Conservation (phyloP, 768 basidiomycete genomes). For the Leucocoprinus sp. region DNA sequence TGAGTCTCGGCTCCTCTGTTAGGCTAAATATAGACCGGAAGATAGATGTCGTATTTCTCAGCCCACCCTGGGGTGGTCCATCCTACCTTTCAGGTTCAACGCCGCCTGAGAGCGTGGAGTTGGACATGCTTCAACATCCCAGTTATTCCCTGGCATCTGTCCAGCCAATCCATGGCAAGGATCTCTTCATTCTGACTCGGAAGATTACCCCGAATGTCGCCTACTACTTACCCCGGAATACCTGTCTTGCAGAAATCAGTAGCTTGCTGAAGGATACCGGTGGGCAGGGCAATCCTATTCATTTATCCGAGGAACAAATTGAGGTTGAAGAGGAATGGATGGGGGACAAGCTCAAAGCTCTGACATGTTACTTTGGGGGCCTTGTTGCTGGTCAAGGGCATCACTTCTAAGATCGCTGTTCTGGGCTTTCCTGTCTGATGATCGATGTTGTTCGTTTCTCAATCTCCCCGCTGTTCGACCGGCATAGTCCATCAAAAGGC, state of each 20-base stretch:
- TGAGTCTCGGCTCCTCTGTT: conserved; percentile 21
- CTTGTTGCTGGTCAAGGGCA: conserved; percentile 61
- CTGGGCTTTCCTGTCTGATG: too few species aligned
- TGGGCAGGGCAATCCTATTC: not conserved
- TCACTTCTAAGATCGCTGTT: conserved; percentile 33
- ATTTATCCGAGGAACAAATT: conserved; percentile 41
- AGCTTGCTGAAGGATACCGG: conserved; percentile 16
- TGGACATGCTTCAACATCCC: conserved; percentile 27
- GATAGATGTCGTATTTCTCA: conserved; percentile 88
- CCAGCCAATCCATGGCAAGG: conserved; percentile 72
- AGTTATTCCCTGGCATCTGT: conserved; percentile 67
- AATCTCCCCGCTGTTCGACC: too few species aligned
- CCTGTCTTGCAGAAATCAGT: conserved; percentile 64
- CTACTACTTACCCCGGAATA: conserved; percentile 84
- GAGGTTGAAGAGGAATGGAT: conserved; percentile 98
- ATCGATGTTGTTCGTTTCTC: too few species aligned
- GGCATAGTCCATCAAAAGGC: too few species aligned
- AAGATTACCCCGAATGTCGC: conserved; percentile 76
- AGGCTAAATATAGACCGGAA: conserved; percentile 29
- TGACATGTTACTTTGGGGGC: conserved; percentile 93
- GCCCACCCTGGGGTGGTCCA: conserved; percentile 95
- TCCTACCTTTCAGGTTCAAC: conserved; percentile 44
- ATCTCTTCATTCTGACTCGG: conserved; percentile 71
- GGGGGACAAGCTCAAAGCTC: conserved; percentile 84
- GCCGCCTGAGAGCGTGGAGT: conserved; percentile 2